phyloP scores from a whole-genome alignment of 78 protist species.

The Dictyostelium intermedium region DNA sequence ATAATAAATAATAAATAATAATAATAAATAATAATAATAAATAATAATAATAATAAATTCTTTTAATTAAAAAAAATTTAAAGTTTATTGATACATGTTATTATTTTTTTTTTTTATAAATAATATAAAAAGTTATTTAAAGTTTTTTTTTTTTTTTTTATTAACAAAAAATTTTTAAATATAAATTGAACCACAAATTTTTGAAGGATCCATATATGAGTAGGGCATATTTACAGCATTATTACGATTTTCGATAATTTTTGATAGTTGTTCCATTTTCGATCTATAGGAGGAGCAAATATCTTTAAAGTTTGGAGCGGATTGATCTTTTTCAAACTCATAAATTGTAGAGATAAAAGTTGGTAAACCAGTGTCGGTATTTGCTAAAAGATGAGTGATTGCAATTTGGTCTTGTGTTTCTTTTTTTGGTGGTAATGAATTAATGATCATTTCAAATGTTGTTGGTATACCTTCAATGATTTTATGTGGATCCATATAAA shows the following conservation, averaged over 20 bases:
- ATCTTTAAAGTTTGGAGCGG: not conserved
- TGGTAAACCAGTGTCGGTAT: constrained; percentile 51
- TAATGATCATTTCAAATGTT: not conserved
- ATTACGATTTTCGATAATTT: constrained; percentile 7
- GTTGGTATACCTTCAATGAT: constrained; percentile 10
- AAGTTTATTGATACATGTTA: not conserved
- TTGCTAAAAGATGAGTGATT: constrained; percentile 40
- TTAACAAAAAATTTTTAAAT: not conserved
- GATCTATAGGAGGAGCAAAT: not conserved
- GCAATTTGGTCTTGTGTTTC: constrained; percentile 29
- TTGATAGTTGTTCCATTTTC: not conserved
- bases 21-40: not conserved
- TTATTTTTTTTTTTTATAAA: not conserved
- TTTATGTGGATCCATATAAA: constrained; percentile 21
- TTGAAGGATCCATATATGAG: constrained; percentile 28
- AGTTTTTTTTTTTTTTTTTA: not conserved
- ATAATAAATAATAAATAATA: not conserved
- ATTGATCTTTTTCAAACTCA: constrained; percentile 8
- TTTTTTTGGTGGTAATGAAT: constrained; percentile 24
- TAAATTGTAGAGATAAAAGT: not conserved
- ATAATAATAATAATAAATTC: not conserved
- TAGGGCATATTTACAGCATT: not conserved
- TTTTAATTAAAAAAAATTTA: not conserved
- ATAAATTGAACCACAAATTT: constrained; percentile 31
- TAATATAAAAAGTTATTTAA: not conserved